A percentile compares a stretch with the other conserved stretches of the same genome.
Evolutionary conservation across 306 rosid species (phyloP).

Genomic region (Dicorynia guianensis): DNA sequence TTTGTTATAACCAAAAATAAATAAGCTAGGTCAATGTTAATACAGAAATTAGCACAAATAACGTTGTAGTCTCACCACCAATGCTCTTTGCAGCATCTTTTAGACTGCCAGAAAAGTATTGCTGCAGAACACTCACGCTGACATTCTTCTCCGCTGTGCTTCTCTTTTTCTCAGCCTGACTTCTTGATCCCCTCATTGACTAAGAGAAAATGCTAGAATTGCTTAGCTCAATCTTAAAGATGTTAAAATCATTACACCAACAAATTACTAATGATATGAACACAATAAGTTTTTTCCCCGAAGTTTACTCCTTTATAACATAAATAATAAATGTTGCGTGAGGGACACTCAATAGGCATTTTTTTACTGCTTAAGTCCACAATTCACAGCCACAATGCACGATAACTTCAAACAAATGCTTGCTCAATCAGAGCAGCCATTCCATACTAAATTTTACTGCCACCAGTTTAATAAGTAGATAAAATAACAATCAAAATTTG

Average conservation of each 20-base stretch:
- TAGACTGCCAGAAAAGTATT: slow-evolving; percentile 92
- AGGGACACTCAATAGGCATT: not conserved
- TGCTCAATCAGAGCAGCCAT: slow-evolving; percentile 44
- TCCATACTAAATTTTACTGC: slow-evolving; percentile 20
- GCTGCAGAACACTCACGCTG: slow-evolving; percentile 91
- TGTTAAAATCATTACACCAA: slow-evolving; percentile 21
- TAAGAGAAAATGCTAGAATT: slow-evolving; percentile 40
- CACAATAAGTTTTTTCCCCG: slow-evolving; percentile 1
- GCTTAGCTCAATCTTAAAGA: slow-evolving; percentile 38
- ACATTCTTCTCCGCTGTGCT: slow-evolving; percentile 81
- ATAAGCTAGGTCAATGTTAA: slow-evolving; percentile 12
- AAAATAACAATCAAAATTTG: not conserved
- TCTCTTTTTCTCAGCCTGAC: slow-evolving; percentile 78
- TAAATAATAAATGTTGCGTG: slow-evolving; percentile 18
- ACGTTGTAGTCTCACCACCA: slow-evolving; percentile 70
- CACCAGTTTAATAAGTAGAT: not conserved
- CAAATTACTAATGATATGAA: slow-evolving; percentile 27
- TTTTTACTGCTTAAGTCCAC: not conserved
- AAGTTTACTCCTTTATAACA: slow-evolving; percentile 20
- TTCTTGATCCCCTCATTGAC: slow-evolving; percentile 63
- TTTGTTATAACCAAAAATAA: slow-evolving; percentile 36
- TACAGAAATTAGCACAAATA: slow-evolving; percentile 21
- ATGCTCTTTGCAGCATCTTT: slow-evolving; percentile 97
- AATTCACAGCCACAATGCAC: not conserved
- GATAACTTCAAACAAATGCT: slow-evolving; percentile 53